Percentiles rank a stretch among this genome's conserved stretches.
Evolutionary conservation across 768 basidiomycete species (phyloP).

Genomic region (Suillus discolor): DNA sequence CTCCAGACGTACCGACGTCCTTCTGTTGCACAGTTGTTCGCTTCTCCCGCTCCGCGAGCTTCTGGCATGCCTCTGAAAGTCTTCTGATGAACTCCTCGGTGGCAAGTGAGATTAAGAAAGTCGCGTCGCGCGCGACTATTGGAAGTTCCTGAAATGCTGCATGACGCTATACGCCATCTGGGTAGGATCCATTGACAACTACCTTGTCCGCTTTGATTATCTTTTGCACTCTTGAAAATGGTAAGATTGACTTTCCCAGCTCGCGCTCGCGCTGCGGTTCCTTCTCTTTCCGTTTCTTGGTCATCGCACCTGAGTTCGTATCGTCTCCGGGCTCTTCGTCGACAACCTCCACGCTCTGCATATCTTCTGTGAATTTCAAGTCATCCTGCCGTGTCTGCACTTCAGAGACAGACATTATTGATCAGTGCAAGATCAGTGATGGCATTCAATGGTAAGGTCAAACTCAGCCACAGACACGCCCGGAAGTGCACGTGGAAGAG

Average conservation of each 20-base stretch:
- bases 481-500: too few species aligned
- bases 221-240: slow-evolving; percentile 77
- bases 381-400: not conserved
- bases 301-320: not conserved
- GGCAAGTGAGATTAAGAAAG: slow-evolving; percentile 77
- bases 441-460: not conserved
- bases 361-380: not conserved
- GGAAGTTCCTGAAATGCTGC: slow-evolving; percentile 62
- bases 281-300: slow-evolving; percentile 22
- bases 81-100: slow-evolving; percentile 88
- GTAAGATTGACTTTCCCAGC: slow-evolving; percentile 73
- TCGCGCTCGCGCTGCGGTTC: slow-evolving; percentile 35
- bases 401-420: slow-evolving; percentile 1
- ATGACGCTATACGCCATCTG: slow-evolving; percentile 71
- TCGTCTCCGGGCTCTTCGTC: not conserved
- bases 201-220: slow-evolving; percentile 89
- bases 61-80: slow-evolving; percentile 70
- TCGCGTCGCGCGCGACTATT: slow-evolving; percentile 74
- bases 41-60: slow-evolving; percentile 69
- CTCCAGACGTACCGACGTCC: slow-evolving; percentile 65
- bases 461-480: not conserved
- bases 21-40: slow-evolving; percentile 75
- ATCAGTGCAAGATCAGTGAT: too few species aligned
- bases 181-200: slow-evolving; percentile 53
- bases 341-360: not conserved